Evolutionary conservation across 768 basidiomycete species (phyloP).

Genomic region (Suillus clintonianus): DNA sequence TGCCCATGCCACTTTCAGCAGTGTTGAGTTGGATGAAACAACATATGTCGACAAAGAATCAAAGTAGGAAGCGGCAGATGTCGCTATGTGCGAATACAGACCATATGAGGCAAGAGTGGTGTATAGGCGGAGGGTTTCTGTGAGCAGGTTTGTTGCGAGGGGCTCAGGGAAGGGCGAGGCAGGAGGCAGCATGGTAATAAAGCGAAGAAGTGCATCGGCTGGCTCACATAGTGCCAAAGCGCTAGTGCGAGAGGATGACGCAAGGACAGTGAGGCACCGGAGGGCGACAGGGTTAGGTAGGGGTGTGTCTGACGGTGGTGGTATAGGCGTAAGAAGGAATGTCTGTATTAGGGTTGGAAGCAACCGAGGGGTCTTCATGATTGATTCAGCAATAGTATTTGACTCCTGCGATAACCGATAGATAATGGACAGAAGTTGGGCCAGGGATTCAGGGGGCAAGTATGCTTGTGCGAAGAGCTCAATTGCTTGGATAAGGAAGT

Average conservation of each 20-base stretch:
- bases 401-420: constrained; percentile 64
- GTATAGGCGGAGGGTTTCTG: constrained; percentile 64
- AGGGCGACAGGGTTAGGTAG: constrained; percentile 52
- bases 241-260: constrained; percentile 65
- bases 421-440: constrained; percentile 59
- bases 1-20: constrained; percentile 53
- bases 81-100: constrained; percentile 66
- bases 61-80: constrained; percentile 61
- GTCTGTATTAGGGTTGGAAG: constrained; percentile 51
- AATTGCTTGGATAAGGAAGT: constrained; percentile 54
- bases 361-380: constrained; percentile 54
- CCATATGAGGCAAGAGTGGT: constrained; percentile 74
- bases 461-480: constrained; percentile 40
- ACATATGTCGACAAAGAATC: constrained; percentile 50
- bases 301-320: constrained; percentile 33
- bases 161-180: constrained; percentile 37
- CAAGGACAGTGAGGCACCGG: constrained; percentile 56
- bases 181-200: constrained; percentile 59
- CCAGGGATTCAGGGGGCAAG: constrained; percentile 48
- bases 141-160: constrained; percentile 49
- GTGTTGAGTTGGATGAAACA: constrained; percentile 29
- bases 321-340: constrained; percentile 59
- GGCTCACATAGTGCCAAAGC: constrained; percentile 58
- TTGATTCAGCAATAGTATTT: constrained; percentile 50
- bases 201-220: constrained; percentile 72